Evolutionary conservation across 2,329 filamentous ascomycete genomes (phyloP), one percentile per base, ranked within the genome.

Genomic region (Didymella pinodella): DNA sequence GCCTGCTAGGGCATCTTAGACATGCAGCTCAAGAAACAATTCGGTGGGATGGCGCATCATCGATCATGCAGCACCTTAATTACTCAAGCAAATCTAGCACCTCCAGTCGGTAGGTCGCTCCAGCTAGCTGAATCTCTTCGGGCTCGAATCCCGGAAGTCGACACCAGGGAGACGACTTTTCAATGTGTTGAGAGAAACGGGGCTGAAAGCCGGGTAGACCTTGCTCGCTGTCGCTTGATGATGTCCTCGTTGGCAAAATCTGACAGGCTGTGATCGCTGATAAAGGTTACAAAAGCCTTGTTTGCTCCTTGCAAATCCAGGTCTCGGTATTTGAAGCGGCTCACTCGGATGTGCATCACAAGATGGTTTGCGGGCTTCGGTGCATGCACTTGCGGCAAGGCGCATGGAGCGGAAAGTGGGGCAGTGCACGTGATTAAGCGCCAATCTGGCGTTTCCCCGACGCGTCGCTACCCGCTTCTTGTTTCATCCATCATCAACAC

Each of bases 1-100:
- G 69, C 68, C 64, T 64, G 60, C 61, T 68, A 69, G 70, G 69
- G 72, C 66, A 70, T 71, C 57, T 47, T 54, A 53, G 70, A 65
- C 66, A 41, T 49, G 46, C 50, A 69, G 59, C 67, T 68, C 59
- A 50, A 62, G 55, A 59, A 61, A 59, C 60, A 61, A 7, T 48
- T 46, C 51, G 59, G 65, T 59, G 57, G 60, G 67, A 65, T 54
- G 55, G 54, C 54, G 61, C 66, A 64, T 65, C 43, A 68, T 66
- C 50, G 60, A 58, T 63, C 36, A 52, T 50, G 47, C 44, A 26
- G n/a, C 43, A 16, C 48, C 45, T 45, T 60, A 38, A 14, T 45
- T 60, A 38, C n/a, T 45, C 18, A n/a, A 38, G 34, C 25, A 22
- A n/a, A 55, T 31, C 11, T 48, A 7, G 18, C 46, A 36, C n/a